phyloP scores from a whole-genome alignment of 192 early-diverging fungal genomes.

The Coemansia sp. region DNA sequence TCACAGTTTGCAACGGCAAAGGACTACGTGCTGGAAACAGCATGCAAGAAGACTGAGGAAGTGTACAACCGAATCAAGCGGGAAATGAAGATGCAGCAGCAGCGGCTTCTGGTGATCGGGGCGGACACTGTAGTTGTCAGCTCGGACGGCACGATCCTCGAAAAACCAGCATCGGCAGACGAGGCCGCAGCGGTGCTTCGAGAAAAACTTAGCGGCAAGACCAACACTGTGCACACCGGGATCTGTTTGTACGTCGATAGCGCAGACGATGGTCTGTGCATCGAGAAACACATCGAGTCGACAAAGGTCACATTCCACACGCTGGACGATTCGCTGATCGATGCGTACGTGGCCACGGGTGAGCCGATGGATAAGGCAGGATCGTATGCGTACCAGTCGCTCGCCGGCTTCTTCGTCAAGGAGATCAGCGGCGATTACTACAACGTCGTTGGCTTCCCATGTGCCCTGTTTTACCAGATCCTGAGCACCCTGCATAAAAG shows the following conservation, averaged over 20 bases:
- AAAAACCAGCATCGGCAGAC: conserved; percentile 68
- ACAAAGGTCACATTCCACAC: conserved; percentile 71
- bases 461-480: conserved; percentile 54
- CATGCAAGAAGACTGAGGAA: conserved; percentile 67
- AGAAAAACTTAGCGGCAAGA: conserved; percentile 55
- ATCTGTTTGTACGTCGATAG: conserved; percentile 57
- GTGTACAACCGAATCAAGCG: conserved; percentile 60
- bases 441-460: conserved; percentile 68
- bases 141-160: conserved; percentile 66
- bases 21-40: conserved; percentile 74
- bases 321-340: conserved; percentile 62
- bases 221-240: conserved; percentile 76
- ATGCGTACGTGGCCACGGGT: conserved; percentile 64
- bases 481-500: conserved; percentile 29
- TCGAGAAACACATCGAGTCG: conserved; percentile 46
- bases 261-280: conserved; percentile 6
- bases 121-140: conserved; percentile 81
- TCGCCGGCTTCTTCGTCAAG: conserved; percentile 69
- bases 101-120: conserved; percentile 68
- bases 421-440: conserved; percentile 81
- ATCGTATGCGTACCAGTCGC: conserved; percentile 81
- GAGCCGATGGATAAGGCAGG: conserved; percentile 82
- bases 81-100: not conserved
- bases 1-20: conserved; percentile 55
- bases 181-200: conserved; percentile 67